A percentile compares a stretch with the other conserved stretches of the same genome.
Evolutionary conservation across 164 flowering plant genomes (phyloP).

Genomic region (Vitis amurensis): DNA sequence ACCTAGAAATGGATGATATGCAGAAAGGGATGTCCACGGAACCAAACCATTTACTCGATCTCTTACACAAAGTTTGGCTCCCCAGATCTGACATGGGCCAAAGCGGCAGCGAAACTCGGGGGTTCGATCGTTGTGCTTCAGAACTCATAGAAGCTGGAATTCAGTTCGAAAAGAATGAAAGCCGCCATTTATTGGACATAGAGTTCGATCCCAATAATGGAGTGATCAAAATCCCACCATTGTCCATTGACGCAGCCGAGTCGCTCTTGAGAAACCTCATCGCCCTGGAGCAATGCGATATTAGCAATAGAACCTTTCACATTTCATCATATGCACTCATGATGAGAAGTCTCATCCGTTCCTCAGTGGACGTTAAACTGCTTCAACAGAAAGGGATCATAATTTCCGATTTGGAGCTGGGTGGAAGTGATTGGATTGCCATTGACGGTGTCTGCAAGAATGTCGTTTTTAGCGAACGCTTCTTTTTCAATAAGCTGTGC

Average conservation of each 20-base stretch:
- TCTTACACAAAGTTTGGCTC: too few relatives aligned
- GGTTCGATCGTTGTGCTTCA: slow-evolving; percentile 8
- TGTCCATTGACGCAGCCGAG: slow-evolving; percentile 18
- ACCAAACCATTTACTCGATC: too few relatives aligned
- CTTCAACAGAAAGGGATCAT: slow-evolving; percentile 16
- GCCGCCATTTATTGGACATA: slow-evolving; percentile 11
- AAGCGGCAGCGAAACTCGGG: not conserved
- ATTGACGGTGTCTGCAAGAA: slow-evolving; percentile 19
- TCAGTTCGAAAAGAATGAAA: slow-evolving; percentile 12
- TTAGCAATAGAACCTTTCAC: not conserved
- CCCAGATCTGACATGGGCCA: not conserved
- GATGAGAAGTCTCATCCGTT: slow-evolving; percentile 17
- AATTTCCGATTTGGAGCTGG: not conserved
- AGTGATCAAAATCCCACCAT: slow-evolving; percentile 21
- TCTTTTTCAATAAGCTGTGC: slow-evolving; percentile 23
- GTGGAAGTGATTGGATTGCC: slow-evolving; percentile 5
- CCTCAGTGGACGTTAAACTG: slow-evolving; percentile 15
- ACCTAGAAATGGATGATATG: too few relatives aligned
- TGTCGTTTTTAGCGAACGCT: slow-evolving; percentile 7
- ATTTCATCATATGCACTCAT: slow-evolving; percentile 29
- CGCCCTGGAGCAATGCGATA: slow-evolving; percentile 26
- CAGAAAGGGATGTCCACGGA: too few relatives aligned
- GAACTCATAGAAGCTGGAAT: slow-evolving; percentile 22
- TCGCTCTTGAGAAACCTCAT: slow-evolving; percentile 26
- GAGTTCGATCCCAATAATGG: slow-evolving; percentile 12